phyloP scores from a whole-genome alignment of 164 flowering plant genomes.

The Sedum album region DNA sequence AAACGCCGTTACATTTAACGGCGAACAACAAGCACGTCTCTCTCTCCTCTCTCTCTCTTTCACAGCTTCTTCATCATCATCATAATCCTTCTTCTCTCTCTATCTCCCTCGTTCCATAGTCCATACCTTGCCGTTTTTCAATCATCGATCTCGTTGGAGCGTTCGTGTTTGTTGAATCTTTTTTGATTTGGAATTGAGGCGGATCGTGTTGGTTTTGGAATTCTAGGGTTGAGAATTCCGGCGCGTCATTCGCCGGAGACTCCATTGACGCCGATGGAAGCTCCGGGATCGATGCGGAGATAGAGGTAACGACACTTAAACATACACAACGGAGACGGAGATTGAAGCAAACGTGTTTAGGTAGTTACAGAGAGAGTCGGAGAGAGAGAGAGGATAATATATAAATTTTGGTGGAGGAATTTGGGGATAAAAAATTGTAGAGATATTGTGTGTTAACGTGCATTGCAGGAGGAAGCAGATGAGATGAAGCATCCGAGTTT shows the following conservation, averaged over 20 bases:
- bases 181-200: too few relatives aligned
- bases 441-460: neutral
- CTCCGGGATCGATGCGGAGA: conserved; percentile 4
- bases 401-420: neutral
- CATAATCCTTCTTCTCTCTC: neutral
- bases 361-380: conserved; percentile 1
- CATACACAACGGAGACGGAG: neutral
- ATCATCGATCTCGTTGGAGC: too few relatives aligned
- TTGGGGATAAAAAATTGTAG: conserved; percentile 6
- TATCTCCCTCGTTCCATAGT: neutral
- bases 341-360: conserved; percentile 2
- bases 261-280: conserved; percentile 11
- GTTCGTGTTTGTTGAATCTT: neutral
- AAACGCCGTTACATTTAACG: conserved; percentile 5
- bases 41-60: neutral
- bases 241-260: conserved; percentile 12
- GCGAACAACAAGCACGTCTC: too few relatives aligned
- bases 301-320: neutral
- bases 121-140: too few relatives aligned
- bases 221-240: conserved; percentile 9
- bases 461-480: neutral
- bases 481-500: neutral
- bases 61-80: neutral
- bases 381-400: neutral
- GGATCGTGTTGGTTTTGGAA: neutral